phyloP scores from a whole-genome alignment of 2,329 filamentous ascomycete species.

The Xylariaceae sp. region DNA sequence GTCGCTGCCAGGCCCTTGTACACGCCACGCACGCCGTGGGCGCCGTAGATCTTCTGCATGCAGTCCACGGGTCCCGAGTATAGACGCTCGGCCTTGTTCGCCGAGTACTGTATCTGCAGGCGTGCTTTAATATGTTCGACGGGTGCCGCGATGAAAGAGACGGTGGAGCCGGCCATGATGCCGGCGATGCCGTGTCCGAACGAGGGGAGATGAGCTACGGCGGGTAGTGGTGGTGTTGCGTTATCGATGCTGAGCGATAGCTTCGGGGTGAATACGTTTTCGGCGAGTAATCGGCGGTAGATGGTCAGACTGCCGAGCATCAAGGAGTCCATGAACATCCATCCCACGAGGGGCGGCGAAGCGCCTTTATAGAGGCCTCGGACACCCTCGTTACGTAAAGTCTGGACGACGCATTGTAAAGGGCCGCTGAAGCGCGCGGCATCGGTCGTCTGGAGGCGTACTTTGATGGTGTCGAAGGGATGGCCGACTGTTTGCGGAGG shows the following conservation, averaged over 20 bases:
- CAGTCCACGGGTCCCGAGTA: slow-evolving; percentile 89
- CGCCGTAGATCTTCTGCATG: slow-evolving; percentile 58
- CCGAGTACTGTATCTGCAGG: slow-evolving; percentile 88
- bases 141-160: slow-evolving; percentile 86
- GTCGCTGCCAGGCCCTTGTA: slow-evolving; percentile 85
- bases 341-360: slow-evolving; percentile 84
- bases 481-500: slow-evolving; percentile 48
- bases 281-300: slow-evolving; percentile 77
- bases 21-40: slow-evolving; percentile 71
- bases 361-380: slow-evolving; percentile 90
- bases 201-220: slow-evolving; percentile 52
- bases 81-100: slow-evolving; percentile 66
- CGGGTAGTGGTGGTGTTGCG: slow-evolving; percentile 36
- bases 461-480: slow-evolving; percentile 94
- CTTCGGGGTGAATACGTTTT: slow-evolving; percentile 65
- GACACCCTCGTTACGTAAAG: slow-evolving; percentile 78
- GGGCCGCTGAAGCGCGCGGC: slow-evolving; percentile 75
- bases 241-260: slow-evolving; percentile 34
- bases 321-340: slow-evolving; percentile 94
- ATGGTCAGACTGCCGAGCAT: slow-evolving; percentile 91
- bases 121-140: slow-evolving; percentile 94
- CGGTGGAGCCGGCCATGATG: slow-evolving; percentile 78
- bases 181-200: slow-evolving; percentile 85
- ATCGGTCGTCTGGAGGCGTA: slow-evolving; percentile 83
- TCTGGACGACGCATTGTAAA: slow-evolving; percentile 77